Base-by-base conservation (phyloP, 2,329 filamentous ascomycete species). In the Stagonosporopsis rhizophila region DNA sequence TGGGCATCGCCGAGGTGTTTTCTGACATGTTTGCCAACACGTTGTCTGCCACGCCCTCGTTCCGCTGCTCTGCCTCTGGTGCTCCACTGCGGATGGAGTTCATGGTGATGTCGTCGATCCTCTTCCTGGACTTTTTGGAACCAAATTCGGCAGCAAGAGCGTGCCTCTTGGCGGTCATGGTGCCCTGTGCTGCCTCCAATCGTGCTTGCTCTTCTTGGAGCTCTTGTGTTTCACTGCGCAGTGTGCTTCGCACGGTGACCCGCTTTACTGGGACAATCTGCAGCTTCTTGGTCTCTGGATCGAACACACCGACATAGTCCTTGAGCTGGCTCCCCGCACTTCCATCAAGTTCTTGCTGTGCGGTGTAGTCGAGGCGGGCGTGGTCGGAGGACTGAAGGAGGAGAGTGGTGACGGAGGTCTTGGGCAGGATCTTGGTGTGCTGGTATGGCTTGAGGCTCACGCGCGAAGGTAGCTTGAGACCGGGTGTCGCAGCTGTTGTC, bases 81-180 rank as follows among this genome's bases (percentile, higher is more conserved):
- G 62, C 62, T 44, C 60, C 57, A 17, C 66, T 69, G 25, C 72
- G 70, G 64, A 94, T 91, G 17, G 89, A 89, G 69, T 93, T 92
- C 66, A 90, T 83, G 2, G 87, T 86, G 61, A 85, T 82, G 52
- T 87, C 84, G 25, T 83, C 81, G 64, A 95, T 86, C 1, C 86
- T 89, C 78, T 93, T 94, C 81, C 88, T 89, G 20, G 91, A 89
- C 77, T 93, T 94, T 80, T 91, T 92, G 23, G 90, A 94, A 73
- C 91, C 91, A 69, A 96, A 96, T 28, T 89, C 87, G 66, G 90
- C 83, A 37, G 89, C 90, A 12, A 96, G 85, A 2, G 88, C 85
- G 65, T 87, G 88, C 65, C 85, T 85, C 70, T 85, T 84, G 25
- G 88, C 84, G 66, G 83, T 78, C 68, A 83, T 83, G 40, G 62